Evolutionary conservation across 2,329 filamentous ascomycete genomes (phyloP).

Genomic region (Arthrinium phaeospermum): DNA sequence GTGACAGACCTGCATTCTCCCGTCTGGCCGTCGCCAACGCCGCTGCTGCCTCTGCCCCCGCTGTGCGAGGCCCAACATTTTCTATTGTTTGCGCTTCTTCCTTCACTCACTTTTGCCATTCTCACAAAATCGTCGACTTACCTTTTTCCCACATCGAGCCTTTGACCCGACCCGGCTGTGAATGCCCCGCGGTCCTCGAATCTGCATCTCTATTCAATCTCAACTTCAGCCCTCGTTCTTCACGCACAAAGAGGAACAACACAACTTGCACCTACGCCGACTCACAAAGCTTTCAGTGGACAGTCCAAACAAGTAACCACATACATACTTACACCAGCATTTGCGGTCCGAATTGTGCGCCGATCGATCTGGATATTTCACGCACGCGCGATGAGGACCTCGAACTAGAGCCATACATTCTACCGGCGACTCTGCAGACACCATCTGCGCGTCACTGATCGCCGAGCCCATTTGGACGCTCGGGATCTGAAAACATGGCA

Average conservation of each 20-base stretch:
- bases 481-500: slow-evolving; percentile 16
- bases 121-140: background rate
- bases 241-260: background rate
- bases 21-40: slow-evolving; percentile 12
- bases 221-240: background rate
- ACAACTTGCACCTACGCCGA: background rate
- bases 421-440: background rate
- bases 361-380: background rate
- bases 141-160: background rate
- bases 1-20: slow-evolving; percentile 12
- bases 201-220: background rate
- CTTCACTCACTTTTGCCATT: background rate
- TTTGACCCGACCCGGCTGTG: background rate
- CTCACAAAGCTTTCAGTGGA: background rate
- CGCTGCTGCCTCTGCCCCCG: background rate
- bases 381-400: slow-evolving; percentile 14
- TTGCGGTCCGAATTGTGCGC: background rate
- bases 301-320: background rate
- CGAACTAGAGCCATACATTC: background rate
- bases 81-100: slow-evolving; percentile 3
- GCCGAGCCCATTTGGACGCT: background rate
- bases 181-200: slow-evolving; percentile 6
- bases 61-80: slow-evolving; percentile 10
- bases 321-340: background rate
- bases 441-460: background rate